Conservation (phyloP, 768 basidiomycete genomes). For the Porpolomopsis calyptriformis region DNA sequence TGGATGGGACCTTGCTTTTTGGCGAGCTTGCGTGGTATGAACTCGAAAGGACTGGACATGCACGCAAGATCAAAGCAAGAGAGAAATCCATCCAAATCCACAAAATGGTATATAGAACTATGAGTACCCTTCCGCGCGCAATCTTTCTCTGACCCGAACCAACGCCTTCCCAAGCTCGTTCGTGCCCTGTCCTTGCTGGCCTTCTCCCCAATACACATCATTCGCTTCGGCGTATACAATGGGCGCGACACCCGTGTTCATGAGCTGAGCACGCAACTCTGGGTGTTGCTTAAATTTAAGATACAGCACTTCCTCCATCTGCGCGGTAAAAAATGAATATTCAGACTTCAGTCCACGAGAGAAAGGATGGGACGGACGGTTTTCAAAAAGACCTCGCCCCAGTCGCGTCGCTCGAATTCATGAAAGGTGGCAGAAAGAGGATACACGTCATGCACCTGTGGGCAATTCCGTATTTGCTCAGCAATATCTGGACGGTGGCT, state of each 20-base stretch:
- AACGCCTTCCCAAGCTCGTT: conserved; percentile 60
- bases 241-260: conserved; percentile 39
- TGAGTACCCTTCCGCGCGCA: conserved; percentile 20
- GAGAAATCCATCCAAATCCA: neutral
- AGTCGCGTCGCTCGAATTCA: conserved; percentile 39
- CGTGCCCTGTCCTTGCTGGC: conserved; percentile 30
- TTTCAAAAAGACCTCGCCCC: conserved; percentile 41
- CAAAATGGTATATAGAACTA: neutral
- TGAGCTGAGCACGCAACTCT: conserved; percentile 40
- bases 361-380: conserved; percentile 29
- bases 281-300: conserved; percentile 66
- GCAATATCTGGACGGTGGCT: conserved; percentile 40
- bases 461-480: conserved; percentile 41
- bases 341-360: no score
- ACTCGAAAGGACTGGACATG: conserved; percentile 24
- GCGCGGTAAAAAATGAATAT: neutral
- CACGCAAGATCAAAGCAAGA: neutral
- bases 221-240: conserved; percentile 44
- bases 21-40: conserved; percentile 39
- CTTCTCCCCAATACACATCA: conserved; percentile 64
- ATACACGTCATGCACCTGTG: conserved; percentile 28
- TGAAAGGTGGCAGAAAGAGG: conserved; percentile 21
- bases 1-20: conserved; percentile 16
- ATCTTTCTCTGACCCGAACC: conserved; percentile 39
- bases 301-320: conserved; percentile 64